Evolutionary conservation across 2,329 filamentous ascomycete genomes (phyloP).

Genomic region (Lasiodiplodia citricola): DNA sequence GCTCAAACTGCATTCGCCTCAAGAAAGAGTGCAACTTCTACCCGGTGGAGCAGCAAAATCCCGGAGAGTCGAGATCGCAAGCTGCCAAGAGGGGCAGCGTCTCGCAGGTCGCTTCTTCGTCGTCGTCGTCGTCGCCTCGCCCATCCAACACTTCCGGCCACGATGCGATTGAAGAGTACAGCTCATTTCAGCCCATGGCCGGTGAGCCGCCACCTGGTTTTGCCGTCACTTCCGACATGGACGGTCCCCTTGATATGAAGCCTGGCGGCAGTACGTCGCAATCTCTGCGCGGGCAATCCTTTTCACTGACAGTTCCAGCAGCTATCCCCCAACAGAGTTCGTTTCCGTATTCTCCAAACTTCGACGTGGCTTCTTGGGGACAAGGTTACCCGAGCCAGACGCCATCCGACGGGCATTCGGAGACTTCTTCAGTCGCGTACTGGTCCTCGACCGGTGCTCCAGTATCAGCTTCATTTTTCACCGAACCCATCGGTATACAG

Average conservation of each 20-base stretch:
- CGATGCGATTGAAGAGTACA: constrained; percentile 41
- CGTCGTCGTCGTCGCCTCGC: constrained; percentile 56
- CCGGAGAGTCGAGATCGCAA: constrained; percentile 55
- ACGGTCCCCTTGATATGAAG: constrained; percentile 34
- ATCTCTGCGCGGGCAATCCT: neutral
- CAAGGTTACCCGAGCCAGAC: constrained; percentile 15
- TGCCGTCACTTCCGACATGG: constrained; percentile 27
- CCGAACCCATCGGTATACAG: constrained; percentile 39
- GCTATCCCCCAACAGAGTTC: constrained; percentile 40
- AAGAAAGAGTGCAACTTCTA: constrained; percentile 95
- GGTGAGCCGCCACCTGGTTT: constrained; percentile 32
- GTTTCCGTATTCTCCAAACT: constrained; percentile 40
- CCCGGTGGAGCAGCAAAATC: constrained; percentile 79
- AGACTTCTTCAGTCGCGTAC: constrained; percentile 22
- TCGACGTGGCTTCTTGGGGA: constrained; percentile 16
- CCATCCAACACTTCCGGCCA: constrained; percentile 34
- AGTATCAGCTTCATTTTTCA: constrained; percentile 39
- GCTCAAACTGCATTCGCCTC: constrained; percentile 89
- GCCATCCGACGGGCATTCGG: constrained; percentile 18
- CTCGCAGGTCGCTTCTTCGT: constrained; percentile 50
- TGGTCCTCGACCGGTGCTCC: constrained; percentile 40
- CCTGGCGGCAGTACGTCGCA: constrained; percentile 37
- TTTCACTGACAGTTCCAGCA: constrained; percentile 30
- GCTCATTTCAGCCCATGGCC: constrained; percentile 26
- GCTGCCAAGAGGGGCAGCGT: constrained; percentile 50